phyloP scores from a whole-genome alignment of 1,139 yeast species.

The Scheffersomyces illinoinensis region DNA sequence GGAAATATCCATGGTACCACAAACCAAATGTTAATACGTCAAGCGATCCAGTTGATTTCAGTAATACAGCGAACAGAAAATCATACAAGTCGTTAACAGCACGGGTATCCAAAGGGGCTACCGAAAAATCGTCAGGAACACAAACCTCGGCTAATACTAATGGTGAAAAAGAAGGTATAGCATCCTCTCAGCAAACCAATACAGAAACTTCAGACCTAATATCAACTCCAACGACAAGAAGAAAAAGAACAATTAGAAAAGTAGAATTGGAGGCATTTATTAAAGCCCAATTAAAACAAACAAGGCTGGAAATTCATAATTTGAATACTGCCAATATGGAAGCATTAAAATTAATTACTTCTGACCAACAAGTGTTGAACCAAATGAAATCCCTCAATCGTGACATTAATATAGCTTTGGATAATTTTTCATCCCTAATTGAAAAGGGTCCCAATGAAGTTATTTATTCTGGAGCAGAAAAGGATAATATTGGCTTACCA shows the following conservation, averaged over 20 bases:
- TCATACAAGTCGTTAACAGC: neutral
- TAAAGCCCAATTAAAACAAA: slow-evolving; percentile 6
- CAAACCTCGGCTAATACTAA: neutral
- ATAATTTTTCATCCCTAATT: neutral
- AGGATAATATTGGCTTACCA: slow-evolving; percentile 1
- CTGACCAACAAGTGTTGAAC: neutral
- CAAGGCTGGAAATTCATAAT: neutral
- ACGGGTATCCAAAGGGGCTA: neutral
- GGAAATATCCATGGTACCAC: slow-evolving; percentile 4
- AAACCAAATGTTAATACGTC: neutral
- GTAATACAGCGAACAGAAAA: neutral
- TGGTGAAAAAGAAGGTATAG: neutral
- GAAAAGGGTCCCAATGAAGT: neutral
- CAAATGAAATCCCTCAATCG: neutral
- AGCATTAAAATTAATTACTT: neutral
- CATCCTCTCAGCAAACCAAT: neutral
- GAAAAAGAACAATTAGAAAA: slow-evolving; percentile 1
- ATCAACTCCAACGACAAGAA: slow-evolving; percentile 1
- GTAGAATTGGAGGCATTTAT: slow-evolving; percentile 4
- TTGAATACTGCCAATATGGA: neutral
- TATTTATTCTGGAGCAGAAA: neutral
- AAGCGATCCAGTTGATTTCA: neutral
- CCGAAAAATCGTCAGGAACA: neutral
- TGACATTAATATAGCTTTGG: slow-evolving; percentile 5
- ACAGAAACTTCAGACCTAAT: neutral